Evolutionary conservation across 495 filamentous ascomycete genomes (phyloP).

Genomic region (Penicillium taxi): DNA sequence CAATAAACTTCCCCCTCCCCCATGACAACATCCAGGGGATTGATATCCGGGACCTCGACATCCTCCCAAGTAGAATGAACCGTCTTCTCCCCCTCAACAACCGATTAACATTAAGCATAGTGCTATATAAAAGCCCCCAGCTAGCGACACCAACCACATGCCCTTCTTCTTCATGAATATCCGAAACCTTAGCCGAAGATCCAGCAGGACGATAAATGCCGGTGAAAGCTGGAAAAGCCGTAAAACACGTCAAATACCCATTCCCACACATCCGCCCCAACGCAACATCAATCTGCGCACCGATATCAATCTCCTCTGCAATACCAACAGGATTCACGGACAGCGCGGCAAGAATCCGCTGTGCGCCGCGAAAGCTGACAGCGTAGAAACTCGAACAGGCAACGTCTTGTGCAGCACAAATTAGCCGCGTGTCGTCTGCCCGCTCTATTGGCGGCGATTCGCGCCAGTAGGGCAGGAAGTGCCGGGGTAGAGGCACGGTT

Average conservation of each 20-base stretch:
- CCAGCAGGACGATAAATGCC: constrained; percentile 4
- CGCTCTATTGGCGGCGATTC: neutral
- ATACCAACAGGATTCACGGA: constrained; percentile 6
- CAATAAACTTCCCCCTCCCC: neutral
- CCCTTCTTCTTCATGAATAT: constrained; percentile 4
- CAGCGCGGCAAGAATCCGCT: constrained; percentile 31
- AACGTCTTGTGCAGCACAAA: constrained; percentile 1
- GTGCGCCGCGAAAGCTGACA: constrained; percentile 43
- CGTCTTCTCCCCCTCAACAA: constrained; percentile 12
- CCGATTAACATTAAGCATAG: constrained; percentile 35
- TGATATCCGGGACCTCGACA: constrained; percentile 2
- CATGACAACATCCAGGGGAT: neutral
- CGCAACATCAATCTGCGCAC: constrained; percentile 4
- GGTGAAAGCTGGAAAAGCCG: constrained; percentile 7
- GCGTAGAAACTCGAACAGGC: constrained; percentile 31
- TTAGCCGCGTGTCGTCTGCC: constrained; percentile 2
- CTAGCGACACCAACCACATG: neutral
- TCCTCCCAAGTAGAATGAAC: constrained; percentile 18
- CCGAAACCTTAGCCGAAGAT: constrained; percentile 3
- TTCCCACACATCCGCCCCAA: constrained; percentile 5
- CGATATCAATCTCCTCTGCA: constrained; percentile 1
- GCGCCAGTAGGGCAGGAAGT: neutral
- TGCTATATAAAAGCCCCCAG: constrained; percentile 36
- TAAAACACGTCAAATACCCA: constrained; percentile 9
- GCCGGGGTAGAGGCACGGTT: constrained; percentile 1